Evolutionary conservation across 2,329 filamentous ascomycete genomes (phyloP), one percentile per base, ranked within the genome.

Genomic region (Camptophora hylomeconis): DNA sequence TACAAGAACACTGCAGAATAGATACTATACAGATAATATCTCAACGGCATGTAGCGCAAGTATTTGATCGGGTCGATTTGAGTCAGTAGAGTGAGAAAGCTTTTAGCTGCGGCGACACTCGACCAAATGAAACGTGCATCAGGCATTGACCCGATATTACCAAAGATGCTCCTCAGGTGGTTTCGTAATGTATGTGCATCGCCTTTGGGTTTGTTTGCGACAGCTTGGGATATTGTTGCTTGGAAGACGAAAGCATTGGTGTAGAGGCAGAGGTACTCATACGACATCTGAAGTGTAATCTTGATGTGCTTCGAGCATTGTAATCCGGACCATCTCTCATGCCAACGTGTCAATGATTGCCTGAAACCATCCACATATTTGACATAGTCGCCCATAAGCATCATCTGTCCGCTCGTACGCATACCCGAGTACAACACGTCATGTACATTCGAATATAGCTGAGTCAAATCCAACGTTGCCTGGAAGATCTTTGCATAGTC

Each of bases 221-320:
- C 52, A 31, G 51, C 66, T 45, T 63, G 67, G 41, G 53, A 70
- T 27, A 68, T 70, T 1, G 74, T 78, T 3, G 77, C 76, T 46
- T 82, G 77, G 40, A 81, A 81, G 2, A 76, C 77, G 45, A 81
- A 82, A 0, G 77, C 76, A 34, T 80, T 80, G 27, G 76, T 78
- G 48, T 82, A 82, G 1, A 82, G 61, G 5, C 76, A 65, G 2
- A 82, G 54, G 44, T 80, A 82, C 41, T 81, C 75, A 44, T 80
- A 80, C 0, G 75, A 78, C 44, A 82, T 62, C 14, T 79, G 60
- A 2, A 82, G 52, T 4, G 69, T 77, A 3, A 72, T 69, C 47
- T 79, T 79, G 38, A 80, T 66, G 5, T 69, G 67, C 1, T 69
- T 62, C 1, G 75, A 76, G 45, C 75, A 80, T 22, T 66, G 69